Evolutionary conservation across 495 filamentous ascomycete species (phyloP).

Genomic region (Cairneyella variabilis): DNA sequence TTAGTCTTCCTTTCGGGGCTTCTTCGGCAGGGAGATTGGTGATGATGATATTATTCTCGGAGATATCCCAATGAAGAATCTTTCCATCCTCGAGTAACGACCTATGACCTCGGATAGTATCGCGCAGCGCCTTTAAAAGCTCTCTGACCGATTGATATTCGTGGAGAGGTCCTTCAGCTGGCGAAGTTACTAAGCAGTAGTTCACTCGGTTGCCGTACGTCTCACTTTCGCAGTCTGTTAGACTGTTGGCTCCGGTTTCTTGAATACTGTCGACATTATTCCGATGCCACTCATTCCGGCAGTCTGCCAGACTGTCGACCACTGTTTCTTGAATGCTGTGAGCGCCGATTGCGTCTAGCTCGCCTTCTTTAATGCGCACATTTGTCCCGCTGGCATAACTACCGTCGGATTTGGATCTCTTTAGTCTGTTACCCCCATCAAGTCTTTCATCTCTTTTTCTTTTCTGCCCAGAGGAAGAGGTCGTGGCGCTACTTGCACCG

Average conservation of each 20-base stretch:
- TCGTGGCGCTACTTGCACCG: conserved; percentile 19
- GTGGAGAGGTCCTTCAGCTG: conserved; percentile 20
- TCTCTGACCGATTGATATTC: conserved; percentile 26
- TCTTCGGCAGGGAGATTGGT: conserved; percentile 22
- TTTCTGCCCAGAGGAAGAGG: conserved; percentile 23
- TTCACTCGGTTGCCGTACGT: conserved; percentile 22
- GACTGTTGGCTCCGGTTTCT: conserved; percentile 15
- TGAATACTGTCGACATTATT: conserved; percentile 17
- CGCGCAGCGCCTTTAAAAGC: conserved; percentile 25
- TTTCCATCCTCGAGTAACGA: conserved; percentile 31
- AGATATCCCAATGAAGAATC: conserved; percentile 33
- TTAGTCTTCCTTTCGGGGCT: conserved; percentile 30
- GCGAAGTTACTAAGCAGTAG: conserved; percentile 17
- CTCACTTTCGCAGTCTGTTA: conserved; percentile 16
- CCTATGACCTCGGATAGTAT: conserved; percentile 26
- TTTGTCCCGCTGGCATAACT: conserved; percentile 18
- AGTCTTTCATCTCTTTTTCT: conserved; percentile 20
- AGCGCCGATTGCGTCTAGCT: conserved; percentile 20
- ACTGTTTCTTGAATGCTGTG: conserved; percentile 19
- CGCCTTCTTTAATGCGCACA: conserved; percentile 17
- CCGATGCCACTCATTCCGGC: conserved; percentile 18
- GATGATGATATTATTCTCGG: conserved; percentile 36
- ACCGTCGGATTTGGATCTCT: conserved; percentile 23
- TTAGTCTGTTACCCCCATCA: conserved; percentile 21
- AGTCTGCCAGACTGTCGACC: conserved; percentile 15